Evolutionary conservation across 1,139 yeast genomes (phyloP).

Genomic region (Blastobotrys elegans): DNA sequence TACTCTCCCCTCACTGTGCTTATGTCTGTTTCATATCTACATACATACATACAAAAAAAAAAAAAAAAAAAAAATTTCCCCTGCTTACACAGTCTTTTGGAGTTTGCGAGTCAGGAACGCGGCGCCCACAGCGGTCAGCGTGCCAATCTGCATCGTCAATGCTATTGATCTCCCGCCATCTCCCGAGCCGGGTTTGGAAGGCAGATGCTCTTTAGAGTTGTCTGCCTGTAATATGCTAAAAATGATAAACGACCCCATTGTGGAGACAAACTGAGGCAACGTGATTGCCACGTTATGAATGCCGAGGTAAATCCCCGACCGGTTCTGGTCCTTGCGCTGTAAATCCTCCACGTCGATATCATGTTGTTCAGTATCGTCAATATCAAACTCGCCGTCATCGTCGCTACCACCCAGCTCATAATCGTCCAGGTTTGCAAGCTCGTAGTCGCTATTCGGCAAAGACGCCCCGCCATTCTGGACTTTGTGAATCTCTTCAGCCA

Average conservation of each 20-base stretch:
- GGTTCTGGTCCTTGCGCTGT: slow-evolving; percentile 13
- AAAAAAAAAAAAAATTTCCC: neutral
- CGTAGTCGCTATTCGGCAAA: slow-evolving; percentile 2
- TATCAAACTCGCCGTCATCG: slow-evolving; percentile 6
- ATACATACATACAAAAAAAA: slow-evolving; percentile 4
- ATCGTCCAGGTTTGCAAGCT: slow-evolving; percentile 2
- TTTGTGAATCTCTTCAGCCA: slow-evolving; percentile 37
- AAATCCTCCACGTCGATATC: neutral
- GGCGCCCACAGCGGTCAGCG: slow-evolving; percentile 33
- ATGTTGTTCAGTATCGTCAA: neutral
- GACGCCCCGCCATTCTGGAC: slow-evolving; percentile 8
- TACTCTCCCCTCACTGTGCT: too few species aligned
- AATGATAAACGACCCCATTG: slow-evolving; percentile 36
- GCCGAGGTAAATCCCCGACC: slow-evolving; percentile 37
- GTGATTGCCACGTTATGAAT: slow-evolving; percentile 40
- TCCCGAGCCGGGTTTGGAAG: slow-evolving; percentile 21
- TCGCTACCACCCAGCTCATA: neutral
- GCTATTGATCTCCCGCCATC: slow-evolving; percentile 38
- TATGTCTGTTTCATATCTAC: neutral
- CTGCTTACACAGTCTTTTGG: slow-evolving; percentile 5
- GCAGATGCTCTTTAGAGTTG: slow-evolving; percentile 14
- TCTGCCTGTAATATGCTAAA: slow-evolving; percentile 29
- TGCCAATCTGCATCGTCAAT: slow-evolving; percentile 35
- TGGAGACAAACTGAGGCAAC: slow-evolving; percentile 38
- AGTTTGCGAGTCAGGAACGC: slow-evolving; percentile 30